These are phyloP conservation scores for Chrysanthemum seticuspe DNA, from an alignment of 129 eudicot species.

Conservation along the genomic window DNA sequence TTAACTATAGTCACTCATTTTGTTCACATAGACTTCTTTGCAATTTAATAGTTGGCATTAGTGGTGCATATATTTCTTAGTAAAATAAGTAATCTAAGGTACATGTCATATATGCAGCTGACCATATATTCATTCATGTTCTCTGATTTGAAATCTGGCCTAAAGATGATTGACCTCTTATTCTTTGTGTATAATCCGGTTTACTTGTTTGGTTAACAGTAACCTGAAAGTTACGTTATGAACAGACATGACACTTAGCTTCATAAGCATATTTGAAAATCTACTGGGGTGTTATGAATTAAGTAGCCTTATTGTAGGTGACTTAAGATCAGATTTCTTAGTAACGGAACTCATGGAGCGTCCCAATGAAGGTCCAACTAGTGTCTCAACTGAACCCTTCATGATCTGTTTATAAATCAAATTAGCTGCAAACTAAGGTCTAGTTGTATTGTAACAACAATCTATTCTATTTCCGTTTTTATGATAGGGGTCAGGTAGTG, in stretches of 20 bases:
- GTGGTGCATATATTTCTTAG: neutral
- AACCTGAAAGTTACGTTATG: conserved; percentile 32
- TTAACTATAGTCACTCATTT: neutral
- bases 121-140: conserved; percentile 31
- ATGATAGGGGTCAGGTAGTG: no score
- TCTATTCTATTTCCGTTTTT: no score
- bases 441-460: neutral
- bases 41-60: conserved; percentile 2
- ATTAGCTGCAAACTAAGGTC: conserved; percentile 11
- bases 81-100: neutral
- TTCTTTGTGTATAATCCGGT: conserved; percentile 42
- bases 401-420: conserved; percentile 42
- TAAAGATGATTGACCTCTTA: conserved; percentile 41
- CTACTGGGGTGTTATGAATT: neutral
- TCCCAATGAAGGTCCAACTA: conserved; percentile 44
- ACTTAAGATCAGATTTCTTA: conserved; percentile 41
- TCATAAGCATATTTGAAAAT: conserved; percentile 5
- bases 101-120: conserved; percentile 48
- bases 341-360: conserved; percentile 42
- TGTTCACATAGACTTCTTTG: conserved; percentile 2
- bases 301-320: conserved; percentile 36
- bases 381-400: conserved; percentile 50
- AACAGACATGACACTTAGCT: neutral
- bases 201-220: conserved; percentile 49
- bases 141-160: conserved; percentile 43